A percentile compares a stretch with the other conserved stretches of the same genome.
Conservation (phyloP, 2,329 filamentous ascomycete species). For the Thielaviopsis populi region DNA sequence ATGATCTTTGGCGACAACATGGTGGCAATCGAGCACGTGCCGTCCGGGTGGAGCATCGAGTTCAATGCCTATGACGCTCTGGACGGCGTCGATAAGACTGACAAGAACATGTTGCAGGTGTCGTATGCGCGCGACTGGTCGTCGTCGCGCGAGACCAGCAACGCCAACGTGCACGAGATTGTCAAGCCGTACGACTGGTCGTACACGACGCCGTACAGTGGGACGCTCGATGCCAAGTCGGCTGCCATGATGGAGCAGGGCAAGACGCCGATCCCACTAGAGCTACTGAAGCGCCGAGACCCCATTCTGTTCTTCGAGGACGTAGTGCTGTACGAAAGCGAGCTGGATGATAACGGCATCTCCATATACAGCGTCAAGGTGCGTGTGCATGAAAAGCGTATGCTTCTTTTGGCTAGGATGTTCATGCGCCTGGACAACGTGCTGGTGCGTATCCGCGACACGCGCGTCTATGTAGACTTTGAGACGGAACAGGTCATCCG, state of each 20-base stretch:
- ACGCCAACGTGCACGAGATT: conserved; percentile 79
- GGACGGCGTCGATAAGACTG: conserved; percentile 87
- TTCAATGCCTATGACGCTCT: conserved; percentile 83
- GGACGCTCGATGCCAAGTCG: conserved; percentile 39
- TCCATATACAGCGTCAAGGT: conserved; percentile 81
- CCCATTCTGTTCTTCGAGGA: conserved; percentile 96
- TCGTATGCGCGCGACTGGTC: conserved; percentile 82
- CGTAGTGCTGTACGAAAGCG: conserved; percentile 90
- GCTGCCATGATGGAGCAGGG: conserved; percentile 10
- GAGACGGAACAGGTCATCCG: conserved; percentile 60
- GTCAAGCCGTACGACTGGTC: conserved; percentile 98
- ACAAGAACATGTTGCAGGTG: conserved; percentile 78
- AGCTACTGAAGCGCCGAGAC: conserved; percentile 73
- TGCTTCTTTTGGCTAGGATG: conserved; percentile 71
- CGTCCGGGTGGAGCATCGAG: conserved; percentile 58
- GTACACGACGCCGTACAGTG: conserved; percentile 78
- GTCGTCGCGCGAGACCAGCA: conserved; percentile 52
- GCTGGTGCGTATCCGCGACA: conserved; percentile 73
- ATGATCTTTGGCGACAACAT: conserved; percentile 99
- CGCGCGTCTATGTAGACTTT: conserved; percentile 84
- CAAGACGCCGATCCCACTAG: conserved; percentile 52
- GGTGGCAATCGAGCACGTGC: conserved; percentile 57
- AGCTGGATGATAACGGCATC: conserved; percentile 94
- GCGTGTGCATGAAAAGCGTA: conserved; percentile 75
- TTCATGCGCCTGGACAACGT: conserved; percentile 93